Conservation (phyloP, 768 basidiomycete species). For the Termitomyces heimii region DNA sequence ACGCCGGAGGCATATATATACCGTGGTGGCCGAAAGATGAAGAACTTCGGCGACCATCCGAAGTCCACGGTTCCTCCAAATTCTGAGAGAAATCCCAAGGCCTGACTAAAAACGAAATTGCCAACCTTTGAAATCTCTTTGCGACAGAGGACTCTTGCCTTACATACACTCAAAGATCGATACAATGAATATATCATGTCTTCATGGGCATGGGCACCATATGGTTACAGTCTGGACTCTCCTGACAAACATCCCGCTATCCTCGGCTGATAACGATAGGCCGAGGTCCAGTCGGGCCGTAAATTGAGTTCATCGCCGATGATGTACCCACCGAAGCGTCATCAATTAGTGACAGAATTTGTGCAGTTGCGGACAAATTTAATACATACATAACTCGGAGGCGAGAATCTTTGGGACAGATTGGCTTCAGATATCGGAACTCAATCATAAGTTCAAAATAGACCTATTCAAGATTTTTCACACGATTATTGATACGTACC, state of each 20-base stretch:
- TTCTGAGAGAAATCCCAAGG: neutral
- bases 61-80: conserved; percentile 9
- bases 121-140: neutral
- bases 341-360: too few relatives aligned
- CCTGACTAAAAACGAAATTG: neutral
- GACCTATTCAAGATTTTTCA: too few relatives aligned
- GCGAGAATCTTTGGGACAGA: too few relatives aligned
- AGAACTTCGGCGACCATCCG: conserved; percentile 10
- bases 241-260: conserved; percentile 9
- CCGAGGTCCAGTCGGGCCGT: neutral
- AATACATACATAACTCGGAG: too few relatives aligned
- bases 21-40: conserved; percentile 2
- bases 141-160: too few relatives aligned
- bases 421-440: too few relatives aligned
- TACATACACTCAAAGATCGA: neutral
- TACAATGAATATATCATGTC: neutral
- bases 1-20: conserved; percentile 5
- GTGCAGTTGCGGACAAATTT: too few relatives aligned
- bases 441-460: too few relatives aligned
- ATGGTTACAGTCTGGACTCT: neutral
- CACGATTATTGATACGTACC: too few relatives aligned
- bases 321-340: too few relatives aligned
- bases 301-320: too few relatives aligned
- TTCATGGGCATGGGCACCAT: neutral
- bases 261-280: conserved; percentile 1